Evolutionary conservation across 202 grass and related monocot genomes (phyloP), one percentile per base, ranked within the genome.

Genomic region (Thinopyrum obtusiflorum): DNA sequence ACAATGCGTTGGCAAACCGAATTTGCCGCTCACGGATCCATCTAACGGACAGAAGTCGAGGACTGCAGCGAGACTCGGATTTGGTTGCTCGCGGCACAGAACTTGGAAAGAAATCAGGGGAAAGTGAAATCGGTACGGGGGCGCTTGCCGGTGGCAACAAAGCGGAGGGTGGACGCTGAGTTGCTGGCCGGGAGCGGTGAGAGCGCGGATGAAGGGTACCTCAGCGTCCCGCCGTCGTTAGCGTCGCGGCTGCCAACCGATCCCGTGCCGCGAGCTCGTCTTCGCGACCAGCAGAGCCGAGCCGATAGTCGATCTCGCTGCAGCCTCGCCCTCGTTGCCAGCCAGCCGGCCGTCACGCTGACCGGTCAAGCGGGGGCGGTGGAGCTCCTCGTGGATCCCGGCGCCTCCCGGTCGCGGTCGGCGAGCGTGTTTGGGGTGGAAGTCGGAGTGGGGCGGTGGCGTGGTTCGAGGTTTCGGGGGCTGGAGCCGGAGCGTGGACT

Each of bases 401-500:
- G 70, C 27, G 35, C 12, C 46, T 76, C 73, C 73, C 24, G 70
- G 27, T 67, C 27, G 28, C 28, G 23, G 29, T 23, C n/a, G 77
- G 68, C 44, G 55, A 37, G 15, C 53, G 40, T 24, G 46, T 6
- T 51, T 11, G 4, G 6, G 13, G 1, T 28, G 13, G 78, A 2
- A 61, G 31, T 25, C 51, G 35, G 64, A 44, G 65, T 28, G 79
- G 83, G 88, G 65, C 79, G 65, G 79, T 36, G 32, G 26, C 64
- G 79, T 31, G 80, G 61, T 82, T 72, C 57, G 29, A 72, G 84
- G 80, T 35, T 61, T 86, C 44, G 6, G 46, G 46, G 32, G 12
- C 11, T 78, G 49, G 17, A 53, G 17, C 18, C 53, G 65, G 73
- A 90, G 73, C 65, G 84, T 90, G 66, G 88, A 83, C 73, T 65